Evolutionary conservation across 2,329 filamentous ascomycete species (phyloP).

Genomic region (Trichoderma lentiforme): DNA sequence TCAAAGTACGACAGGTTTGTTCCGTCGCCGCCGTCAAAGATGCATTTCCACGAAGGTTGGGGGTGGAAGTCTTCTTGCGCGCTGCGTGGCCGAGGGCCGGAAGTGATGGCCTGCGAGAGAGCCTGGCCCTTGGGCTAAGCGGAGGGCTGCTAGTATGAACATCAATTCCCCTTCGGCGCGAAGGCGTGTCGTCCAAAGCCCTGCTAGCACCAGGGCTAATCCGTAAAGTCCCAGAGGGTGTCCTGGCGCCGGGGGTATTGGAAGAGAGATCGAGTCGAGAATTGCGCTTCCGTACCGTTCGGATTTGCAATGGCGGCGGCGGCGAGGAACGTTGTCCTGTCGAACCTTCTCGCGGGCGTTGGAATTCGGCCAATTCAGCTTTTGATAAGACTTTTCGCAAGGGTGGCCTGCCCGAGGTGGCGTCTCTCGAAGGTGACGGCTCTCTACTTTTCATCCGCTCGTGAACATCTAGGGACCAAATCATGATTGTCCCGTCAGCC

Average conservation of each 20-base stretch:
- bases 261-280: slow-evolving; percentile 49
- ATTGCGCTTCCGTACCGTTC: slow-evolving; percentile 51
- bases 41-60: slow-evolving; percentile 50
- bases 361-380: slow-evolving; percentile 80
- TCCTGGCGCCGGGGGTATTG: slow-evolving; percentile 33
- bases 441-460: slow-evolving; percentile 49
- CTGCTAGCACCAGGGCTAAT: slow-evolving; percentile 39
- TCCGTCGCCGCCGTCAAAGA: slow-evolving; percentile 62
- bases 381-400: slow-evolving; percentile 83
- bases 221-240: slow-evolving; percentile 39
- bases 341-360: slow-evolving; percentile 43
- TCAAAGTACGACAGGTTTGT: slow-evolving; percentile 59
- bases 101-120: slow-evolving; percentile 52
- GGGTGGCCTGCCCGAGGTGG: slow-evolving; percentile 62
- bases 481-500: slow-evolving; percentile 78
- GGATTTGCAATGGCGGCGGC: slow-evolving; percentile 41
- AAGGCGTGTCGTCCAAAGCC: slow-evolving; percentile 46
- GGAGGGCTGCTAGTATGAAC: slow-evolving; percentile 46
- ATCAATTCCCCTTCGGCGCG: slow-evolving; percentile 44
- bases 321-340: slow-evolving; percentile 46
- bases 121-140: slow-evolving; percentile 46
- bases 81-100: slow-evolving; percentile 45
- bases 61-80: slow-evolving; percentile 48
- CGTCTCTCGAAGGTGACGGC: slow-evolving; percentile 52
- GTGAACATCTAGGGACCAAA: slow-evolving; percentile 61